Evolutionary conservation across 1,139 yeast species (phyloP), one percentile per base, ranked within the genome.

Genomic region (Debaryomyces udenii): DNA sequence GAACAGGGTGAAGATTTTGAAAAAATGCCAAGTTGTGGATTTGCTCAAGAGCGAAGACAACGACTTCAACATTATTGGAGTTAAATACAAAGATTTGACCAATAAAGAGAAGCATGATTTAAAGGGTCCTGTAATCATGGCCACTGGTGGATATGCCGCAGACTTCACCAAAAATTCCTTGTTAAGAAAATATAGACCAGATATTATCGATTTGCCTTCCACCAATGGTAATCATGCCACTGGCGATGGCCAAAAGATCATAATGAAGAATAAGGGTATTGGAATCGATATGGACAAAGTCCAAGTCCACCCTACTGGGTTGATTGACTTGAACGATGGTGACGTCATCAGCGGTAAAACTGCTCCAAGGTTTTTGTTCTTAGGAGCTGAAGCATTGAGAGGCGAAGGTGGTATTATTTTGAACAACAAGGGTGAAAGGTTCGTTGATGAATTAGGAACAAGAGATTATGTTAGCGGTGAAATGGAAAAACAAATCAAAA

Each of bases 301-400:
- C 30, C 95, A 86, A 61, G 84, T 86, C 11, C 91, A 84, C 52
- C 96, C 96, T 17, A 85, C 94, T 6, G 95, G 95, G 1, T 75
- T 86, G 52, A 76, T 86, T 46, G 86, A 83, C 50, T 82, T 82
- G 37, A 68, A 74, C 41, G 86, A 83, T 50, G 71, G 68, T 14
- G 78, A 74, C 10, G 70, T 70, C 9, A 66, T 71, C 37, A 46
- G 43, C 9, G 74, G 76, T 3, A 60, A 57, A 44, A 70, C 68
- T 32, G 49, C 54, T 1, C 78, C 78, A 1, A 51, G 77, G 31
- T 82, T 82, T 65, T 78, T 84, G 50, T 83, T 85, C 52, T 66
- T 86, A 35, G 90, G 90, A 11, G 93, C 93, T 2, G 93, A 86
- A 57, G 88, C 89, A 0, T 64, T 86, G 30, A 72, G 93, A 54